A percentile compares a stretch with the other conserved stretches of the same genome.
phyloP scores from a whole-genome alignment of 176 grass and related monocot genomes.

The Triticum dicoccoides region DNA sequence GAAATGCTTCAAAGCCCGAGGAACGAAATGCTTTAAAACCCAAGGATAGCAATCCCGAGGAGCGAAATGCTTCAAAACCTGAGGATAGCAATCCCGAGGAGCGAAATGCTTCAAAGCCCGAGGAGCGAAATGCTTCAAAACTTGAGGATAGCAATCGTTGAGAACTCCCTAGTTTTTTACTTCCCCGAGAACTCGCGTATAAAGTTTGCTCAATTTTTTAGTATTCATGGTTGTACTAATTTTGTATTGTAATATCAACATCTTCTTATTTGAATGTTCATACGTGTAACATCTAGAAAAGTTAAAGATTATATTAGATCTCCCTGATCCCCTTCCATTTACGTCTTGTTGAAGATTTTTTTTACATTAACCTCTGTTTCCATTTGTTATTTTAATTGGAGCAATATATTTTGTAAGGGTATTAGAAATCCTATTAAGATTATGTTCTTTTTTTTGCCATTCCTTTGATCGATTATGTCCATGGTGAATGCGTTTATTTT shows the following conservation, averaged over 20 bases:
- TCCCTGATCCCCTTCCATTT: not conserved
- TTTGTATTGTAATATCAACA: slow-evolving; percentile 30
- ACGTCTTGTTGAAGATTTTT: not conserved
- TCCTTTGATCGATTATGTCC: not conserved
- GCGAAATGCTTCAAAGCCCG: too few relatives aligned
- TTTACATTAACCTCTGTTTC: not conserved
- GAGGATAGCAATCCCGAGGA: too few relatives aligned
- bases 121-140: too few relatives aligned
- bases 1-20: slow-evolving; percentile 20
- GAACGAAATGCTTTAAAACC: not conserved
- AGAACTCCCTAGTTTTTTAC: slow-evolving; percentile 12
- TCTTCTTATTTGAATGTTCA: slow-evolving; percentile 4
- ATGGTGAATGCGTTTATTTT: not conserved
- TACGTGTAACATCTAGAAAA: slow-evolving; percentile 17
- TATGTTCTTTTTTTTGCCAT: not conserved
- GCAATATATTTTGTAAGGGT: not conserved
- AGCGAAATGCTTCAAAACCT: too few relatives aligned
- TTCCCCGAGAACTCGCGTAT: not conserved
- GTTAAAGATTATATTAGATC: slow-evolving; percentile 5
- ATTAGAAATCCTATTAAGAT: not conserved
- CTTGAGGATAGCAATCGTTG: not conserved
- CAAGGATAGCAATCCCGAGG: not conserved
- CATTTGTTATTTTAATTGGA: not conserved
- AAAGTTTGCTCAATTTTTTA: slow-evolving; percentile 7
- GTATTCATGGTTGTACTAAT: slow-evolving; percentile 26